Percentiles rank a stretch among this genome's conserved stretches.
These are phyloP conservation scores for Ustanciosporium gigantosporum DNA, from an alignment of 1,284 basidiomycete species.

Conservation along the genomic window DNA sequence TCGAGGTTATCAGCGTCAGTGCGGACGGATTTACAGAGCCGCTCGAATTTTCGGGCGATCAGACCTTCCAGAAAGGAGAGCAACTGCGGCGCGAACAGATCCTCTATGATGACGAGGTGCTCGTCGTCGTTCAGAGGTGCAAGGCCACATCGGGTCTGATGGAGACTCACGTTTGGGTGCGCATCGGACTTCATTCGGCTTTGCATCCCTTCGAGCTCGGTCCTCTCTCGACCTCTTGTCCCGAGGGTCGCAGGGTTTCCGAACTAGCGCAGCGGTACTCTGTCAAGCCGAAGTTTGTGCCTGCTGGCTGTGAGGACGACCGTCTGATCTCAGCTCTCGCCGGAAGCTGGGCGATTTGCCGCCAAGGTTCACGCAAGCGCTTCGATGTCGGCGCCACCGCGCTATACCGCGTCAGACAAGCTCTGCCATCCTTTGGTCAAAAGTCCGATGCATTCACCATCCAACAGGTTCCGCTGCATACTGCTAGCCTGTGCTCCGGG, in stretches of 20 bases:
- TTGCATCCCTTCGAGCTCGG: constrained; percentile 30
- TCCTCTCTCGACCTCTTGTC: constrained; percentile 23
- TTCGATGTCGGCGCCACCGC: constrained; percentile 34
- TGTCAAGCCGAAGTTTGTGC: constrained; percentile 16
- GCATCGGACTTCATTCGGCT: constrained; percentile 21
- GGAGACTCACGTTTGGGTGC: constrained; percentile 23
- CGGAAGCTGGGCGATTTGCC: constrained; percentile 20
- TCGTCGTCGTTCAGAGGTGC: constrained; percentile 28
- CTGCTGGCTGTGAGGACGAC: constrained; percentile 35
- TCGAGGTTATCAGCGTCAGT: constrained; percentile 29
- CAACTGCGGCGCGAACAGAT: constrained; percentile 33
- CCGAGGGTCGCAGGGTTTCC: constrained; percentile 36
- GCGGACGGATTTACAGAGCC: constrained; percentile 31
- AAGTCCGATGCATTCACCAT: constrained; percentile 21
- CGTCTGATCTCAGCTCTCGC: constrained; percentile 31
- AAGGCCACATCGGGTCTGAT: constrained; percentile 16
- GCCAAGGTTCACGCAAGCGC: constrained; percentile 35
- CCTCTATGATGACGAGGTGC: constrained; percentile 41
- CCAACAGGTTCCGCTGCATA: constrained; percentile 45
- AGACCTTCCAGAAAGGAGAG: constrained; percentile 31
- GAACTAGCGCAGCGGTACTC: constrained; percentile 46
- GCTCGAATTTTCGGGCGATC: constrained; percentile 22
- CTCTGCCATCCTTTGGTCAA: constrained; percentile 3
- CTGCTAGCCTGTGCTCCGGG: constrained; percentile 48
- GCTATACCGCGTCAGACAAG: constrained; percentile 40